Evolutionary conservation across 805 yeast species (phyloP).

Genomic region (Saccharomycopsis lassenensis): DNA sequence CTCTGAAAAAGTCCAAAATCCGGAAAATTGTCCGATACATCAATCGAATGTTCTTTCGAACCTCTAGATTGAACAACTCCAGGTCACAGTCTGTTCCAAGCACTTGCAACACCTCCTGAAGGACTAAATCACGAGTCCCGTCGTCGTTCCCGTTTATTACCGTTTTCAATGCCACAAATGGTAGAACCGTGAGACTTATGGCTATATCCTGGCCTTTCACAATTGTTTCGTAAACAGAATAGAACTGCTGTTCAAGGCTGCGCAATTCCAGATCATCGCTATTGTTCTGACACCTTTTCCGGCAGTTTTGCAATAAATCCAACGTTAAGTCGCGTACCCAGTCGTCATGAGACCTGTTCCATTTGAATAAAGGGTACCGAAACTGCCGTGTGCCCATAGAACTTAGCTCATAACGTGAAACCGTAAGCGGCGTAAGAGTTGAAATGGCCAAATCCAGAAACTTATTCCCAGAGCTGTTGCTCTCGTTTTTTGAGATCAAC

Average conservation of each 20-base stretch:
- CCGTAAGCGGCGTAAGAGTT: slow-evolving; percentile 62
- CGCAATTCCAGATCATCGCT: no score
- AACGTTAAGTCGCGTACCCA: slow-evolving; percentile 70
- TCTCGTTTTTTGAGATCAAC: no score
- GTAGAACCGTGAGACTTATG: slow-evolving; percentile 60
- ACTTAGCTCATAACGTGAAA: slow-evolving; percentile 63
- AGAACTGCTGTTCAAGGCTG: slow-evolving; percentile 39
- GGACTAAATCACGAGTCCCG: slow-evolving; percentile 34
- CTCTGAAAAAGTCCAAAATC: slow-evolving; percentile 72
- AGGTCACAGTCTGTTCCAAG: slow-evolving; percentile 36
- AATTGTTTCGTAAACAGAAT: slow-evolving; percentile 47
- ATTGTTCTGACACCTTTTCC: slow-evolving; percentile 8
- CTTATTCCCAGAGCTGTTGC: slow-evolving; percentile 25
- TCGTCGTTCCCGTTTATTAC: slow-evolving; percentile 35
- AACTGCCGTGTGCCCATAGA: slow-evolving; percentile 36
- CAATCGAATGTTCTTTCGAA: slow-evolving; percentile 47
- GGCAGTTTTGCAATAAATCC: slow-evolving; percentile 42
- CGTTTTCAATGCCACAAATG: slow-evolving; percentile 61
- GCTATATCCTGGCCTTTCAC: slow-evolving; percentile 61
- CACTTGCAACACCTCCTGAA: slow-evolving; percentile 49
- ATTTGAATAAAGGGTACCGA: slow-evolving; percentile 56
- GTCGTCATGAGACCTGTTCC: slow-evolving; percentile 41
- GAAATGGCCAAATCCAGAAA: slow-evolving; percentile 56
- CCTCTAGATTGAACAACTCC: slow-evolving; percentile 34
- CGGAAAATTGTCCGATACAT: slow-evolving; percentile 69